Percentiles rank a stretch among this genome's conserved stretches.
Evolutionary conservation across 2,329 filamentous ascomycete species (phyloP).

Genomic region (Aureobasidium sp.): DNA sequence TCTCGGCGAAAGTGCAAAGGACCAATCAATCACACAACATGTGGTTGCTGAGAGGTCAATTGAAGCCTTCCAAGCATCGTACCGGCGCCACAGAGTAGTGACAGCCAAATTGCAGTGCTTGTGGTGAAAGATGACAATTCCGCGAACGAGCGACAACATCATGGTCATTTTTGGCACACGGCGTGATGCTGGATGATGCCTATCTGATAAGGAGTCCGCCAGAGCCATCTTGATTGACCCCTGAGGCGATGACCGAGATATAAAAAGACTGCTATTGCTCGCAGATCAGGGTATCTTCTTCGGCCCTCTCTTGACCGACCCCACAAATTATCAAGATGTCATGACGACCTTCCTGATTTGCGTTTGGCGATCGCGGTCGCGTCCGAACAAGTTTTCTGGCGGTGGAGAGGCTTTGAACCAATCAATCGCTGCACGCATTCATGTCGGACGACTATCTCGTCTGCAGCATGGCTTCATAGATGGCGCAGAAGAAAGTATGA

Average conservation of each 20-base stretch:
- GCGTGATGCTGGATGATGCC: not conserved
- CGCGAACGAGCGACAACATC: not conserved
- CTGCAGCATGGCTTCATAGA: slow-evolving; percentile 13
- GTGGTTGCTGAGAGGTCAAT: not conserved
- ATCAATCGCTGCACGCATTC: slow-evolving; percentile 11
- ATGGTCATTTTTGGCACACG: not conserved
- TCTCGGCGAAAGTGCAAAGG: not conserved
- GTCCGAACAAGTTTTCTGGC: not conserved
- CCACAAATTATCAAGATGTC: not conserved
- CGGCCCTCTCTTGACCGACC: not conserved
- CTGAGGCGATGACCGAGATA: not conserved
- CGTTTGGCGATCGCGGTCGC: not conserved
- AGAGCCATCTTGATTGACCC: not conserved
- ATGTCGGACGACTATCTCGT: not conserved
- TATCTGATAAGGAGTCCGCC: not conserved
- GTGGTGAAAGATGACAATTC: not conserved
- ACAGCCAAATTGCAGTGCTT: not conserved
- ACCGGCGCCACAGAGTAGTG: not conserved
- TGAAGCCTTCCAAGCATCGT: not conserved
- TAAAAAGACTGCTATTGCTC: no score
- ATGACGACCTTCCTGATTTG: slow-evolving; percentile 10
- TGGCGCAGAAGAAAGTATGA: not conserved
- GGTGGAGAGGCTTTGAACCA: not conserved
- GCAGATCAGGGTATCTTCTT: not conserved
- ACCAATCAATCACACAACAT: not conserved